Conservation (phyloP, 2,329 filamentous ascomycete species). For the Dactylellina parvicollis region DNA sequence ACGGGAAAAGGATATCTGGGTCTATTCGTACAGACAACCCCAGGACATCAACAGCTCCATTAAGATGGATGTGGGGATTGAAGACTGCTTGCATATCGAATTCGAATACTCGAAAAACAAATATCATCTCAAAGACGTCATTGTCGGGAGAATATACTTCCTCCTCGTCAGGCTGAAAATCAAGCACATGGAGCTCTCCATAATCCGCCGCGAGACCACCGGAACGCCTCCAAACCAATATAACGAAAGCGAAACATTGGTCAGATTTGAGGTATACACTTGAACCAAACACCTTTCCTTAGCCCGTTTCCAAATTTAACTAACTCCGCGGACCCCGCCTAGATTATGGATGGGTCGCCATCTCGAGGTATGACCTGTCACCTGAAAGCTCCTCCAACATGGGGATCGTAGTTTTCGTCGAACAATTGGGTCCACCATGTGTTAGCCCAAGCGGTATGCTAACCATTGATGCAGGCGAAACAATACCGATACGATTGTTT, state of each 20-base stretch:
- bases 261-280: slow-evolving; percentile 82
- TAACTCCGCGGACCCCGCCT: slow-evolving; percentile 52
- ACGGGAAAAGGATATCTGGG: slow-evolving; percentile 99
- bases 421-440: slow-evolving; percentile 23
- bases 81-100: slow-evolving; percentile 98
- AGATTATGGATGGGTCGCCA: slow-evolving; percentile 99
- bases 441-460: slow-evolving; percentile 25
- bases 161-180: slow-evolving; percentile 96
- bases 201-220: slow-evolving; percentile 95
- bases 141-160: slow-evolving; percentile 98
- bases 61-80: slow-evolving; percentile 99
- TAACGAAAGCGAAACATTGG: slow-evolving; percentile 97
- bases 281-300: slow-evolving; percentile 42
- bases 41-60: slow-evolving; percentile 98
- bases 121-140: slow-evolving; percentile 98
- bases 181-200: slow-evolving; percentile 99
- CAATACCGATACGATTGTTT: slow-evolving; percentile 96
- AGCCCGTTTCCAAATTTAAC: slow-evolving; percentile 13
- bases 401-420: slow-evolving; percentile 26
- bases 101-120: slow-evolving; percentile 99
- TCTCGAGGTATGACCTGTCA: slow-evolving; percentile 75
- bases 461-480: slow-evolving; percentile 69
- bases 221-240: slow-evolving; percentile 98
- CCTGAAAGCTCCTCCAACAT: slow-evolving; percentile 41
- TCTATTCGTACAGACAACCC: slow-evolving; percentile 97